These are phyloP conservation scores for Septoria linicola DNA, from an alignment of 2,329 filamentous ascomycete genomes.

Conservation along the genomic window DNA sequence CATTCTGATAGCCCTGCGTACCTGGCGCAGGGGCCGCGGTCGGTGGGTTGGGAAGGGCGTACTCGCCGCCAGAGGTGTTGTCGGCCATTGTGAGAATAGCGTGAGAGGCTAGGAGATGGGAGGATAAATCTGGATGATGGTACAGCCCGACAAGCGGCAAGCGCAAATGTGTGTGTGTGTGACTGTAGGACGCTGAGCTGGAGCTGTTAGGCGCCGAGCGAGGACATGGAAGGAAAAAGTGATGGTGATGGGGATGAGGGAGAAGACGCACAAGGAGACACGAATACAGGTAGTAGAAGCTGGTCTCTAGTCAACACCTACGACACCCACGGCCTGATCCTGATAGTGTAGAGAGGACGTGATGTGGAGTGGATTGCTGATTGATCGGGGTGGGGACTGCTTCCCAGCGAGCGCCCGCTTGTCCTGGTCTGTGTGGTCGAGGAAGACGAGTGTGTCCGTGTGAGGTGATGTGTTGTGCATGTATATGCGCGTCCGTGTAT, in stretches of 20 bases:
- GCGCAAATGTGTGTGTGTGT: slow-evolving; percentile 12
- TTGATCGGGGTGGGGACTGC: background rate
- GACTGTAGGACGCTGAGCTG: slow-evolving; percentile 17
- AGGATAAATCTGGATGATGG: slow-evolving; percentile 19
- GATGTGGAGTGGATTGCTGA: background rate
- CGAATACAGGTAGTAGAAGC: background rate
- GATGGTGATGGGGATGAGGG: slow-evolving; percentile 2
- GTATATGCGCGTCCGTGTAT: no score
- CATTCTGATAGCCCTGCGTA: slow-evolving; percentile 65
- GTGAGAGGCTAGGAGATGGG: slow-evolving; percentile 40
- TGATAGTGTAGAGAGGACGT: slow-evolving; percentile 11
- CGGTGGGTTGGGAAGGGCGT: slow-evolving; percentile 69
- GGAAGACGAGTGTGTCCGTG: background rate
- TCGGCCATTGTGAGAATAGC: slow-evolving; percentile 68
- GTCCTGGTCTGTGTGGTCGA: background rate
- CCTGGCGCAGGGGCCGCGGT: slow-evolving; percentile 69
- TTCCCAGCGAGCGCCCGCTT: background rate
- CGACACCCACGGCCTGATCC: background rate
- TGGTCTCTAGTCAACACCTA: slow-evolving; percentile 12
- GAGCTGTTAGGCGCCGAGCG: slow-evolving; percentile 24
- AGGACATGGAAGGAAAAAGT: slow-evolving; percentile 14
- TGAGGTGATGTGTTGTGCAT: background rate
- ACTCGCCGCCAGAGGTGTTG: slow-evolving; percentile 59
- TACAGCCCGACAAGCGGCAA: slow-evolving; percentile 15
- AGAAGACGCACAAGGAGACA: slow-evolving; percentile 20